Conservation (phyloP, 805 yeast species). For the Candida succiphila region DNA sequence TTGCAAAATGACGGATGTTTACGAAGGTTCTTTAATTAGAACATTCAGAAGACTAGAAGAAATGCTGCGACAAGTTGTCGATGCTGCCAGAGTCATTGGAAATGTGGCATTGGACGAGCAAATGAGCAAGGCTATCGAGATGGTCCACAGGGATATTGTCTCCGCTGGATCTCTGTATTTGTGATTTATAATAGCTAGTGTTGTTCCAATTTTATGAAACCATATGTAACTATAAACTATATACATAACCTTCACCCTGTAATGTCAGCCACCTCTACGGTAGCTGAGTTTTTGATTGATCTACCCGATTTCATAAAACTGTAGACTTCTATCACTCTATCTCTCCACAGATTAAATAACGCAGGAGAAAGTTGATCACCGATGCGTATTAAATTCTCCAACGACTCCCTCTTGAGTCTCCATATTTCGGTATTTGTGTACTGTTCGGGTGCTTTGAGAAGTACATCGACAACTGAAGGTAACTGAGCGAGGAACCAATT, state of each 20-base stretch:
- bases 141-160: slow-evolving; percentile 92
- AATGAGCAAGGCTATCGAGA: slow-evolving; percentile 75
- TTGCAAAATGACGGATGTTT: slow-evolving; percentile 97
- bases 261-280: slow-evolving; percentile 13
- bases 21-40: slow-evolving; percentile 92
- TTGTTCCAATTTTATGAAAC: background rate
- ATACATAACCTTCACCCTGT: slow-evolving; percentile 3
- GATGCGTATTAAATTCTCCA: slow-evolving; percentile 13
- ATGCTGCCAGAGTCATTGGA: slow-evolving; percentile 92
- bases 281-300: slow-evolving; percentile 5
- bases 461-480: slow-evolving; percentile 17
- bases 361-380: no score
- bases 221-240: background rate
- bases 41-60: slow-evolving; percentile 94
- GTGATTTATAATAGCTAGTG: no score
- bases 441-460: slow-evolving; percentile 14
- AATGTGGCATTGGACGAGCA: slow-evolving; percentile 77
- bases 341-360: slow-evolving; percentile 15
- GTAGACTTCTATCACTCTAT: slow-evolving; percentile 8
- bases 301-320: slow-evolving; percentile 14
- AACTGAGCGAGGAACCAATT: slow-evolving; percentile 15
- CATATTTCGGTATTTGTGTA: slow-evolving; percentile 13
- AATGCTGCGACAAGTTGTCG: slow-evolving; percentile 77
- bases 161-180: slow-evolving; percentile 91
- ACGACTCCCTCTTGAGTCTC: slow-evolving; percentile 7